phyloP scores from a whole-genome alignment of 257 asterid species.

The Coffea eugenioides region DNA sequence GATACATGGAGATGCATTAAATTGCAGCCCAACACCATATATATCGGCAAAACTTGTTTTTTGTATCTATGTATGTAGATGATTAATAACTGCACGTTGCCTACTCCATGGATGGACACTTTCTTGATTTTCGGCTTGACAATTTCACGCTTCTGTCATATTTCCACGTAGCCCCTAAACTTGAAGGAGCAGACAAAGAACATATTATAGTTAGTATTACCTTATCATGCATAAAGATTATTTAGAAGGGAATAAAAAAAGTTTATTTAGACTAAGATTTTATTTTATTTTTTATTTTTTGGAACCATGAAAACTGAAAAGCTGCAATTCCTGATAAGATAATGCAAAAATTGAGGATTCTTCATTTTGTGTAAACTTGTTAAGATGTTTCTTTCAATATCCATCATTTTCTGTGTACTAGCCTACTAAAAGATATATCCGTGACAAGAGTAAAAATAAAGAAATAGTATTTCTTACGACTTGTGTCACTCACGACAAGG shows the following conservation, averaged over 20 bases:
- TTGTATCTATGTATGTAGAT: too few relatives aligned
- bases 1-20: too few relatives aligned
- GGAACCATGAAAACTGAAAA: neutral
- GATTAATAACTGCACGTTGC: too few relatives aligned
- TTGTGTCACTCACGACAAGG: neutral
- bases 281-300: too few relatives aligned
- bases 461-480: neutral
- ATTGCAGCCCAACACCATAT: too few relatives aligned
- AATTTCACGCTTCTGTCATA: neutral
- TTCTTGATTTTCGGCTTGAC: neutral
- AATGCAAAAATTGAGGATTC: neutral
- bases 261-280: neutral
- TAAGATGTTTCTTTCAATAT: neutral
- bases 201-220: neutral
- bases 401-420: neutral
- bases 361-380: too few relatives aligned
- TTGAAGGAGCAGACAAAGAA: neutral
- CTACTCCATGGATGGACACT: too few relatives aligned
- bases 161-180: neutral
- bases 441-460: neutral
- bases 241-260: too few relatives aligned
- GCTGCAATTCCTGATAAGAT: neutral
- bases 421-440: neutral
- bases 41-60: too few relatives aligned
- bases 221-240: too few relatives aligned